Percentiles rank a stretch among this genome's conserved stretches.
Evolutionary conservation across 371 early-diverging fungal species (phyloP).

Genomic region (Syncephalastrum sp.): DNA sequence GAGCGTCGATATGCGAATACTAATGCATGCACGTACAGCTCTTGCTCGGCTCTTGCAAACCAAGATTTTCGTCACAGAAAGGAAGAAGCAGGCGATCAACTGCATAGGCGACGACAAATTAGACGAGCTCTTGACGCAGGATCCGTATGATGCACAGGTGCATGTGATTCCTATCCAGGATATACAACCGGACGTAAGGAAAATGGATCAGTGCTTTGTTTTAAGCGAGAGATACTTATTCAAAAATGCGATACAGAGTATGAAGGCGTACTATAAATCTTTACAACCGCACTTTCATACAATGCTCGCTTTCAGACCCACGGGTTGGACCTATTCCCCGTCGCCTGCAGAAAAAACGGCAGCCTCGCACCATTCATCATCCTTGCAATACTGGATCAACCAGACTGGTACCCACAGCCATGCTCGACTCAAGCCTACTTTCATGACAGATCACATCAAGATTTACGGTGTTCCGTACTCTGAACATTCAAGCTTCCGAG

Average conservation of each 20-base stretch:
- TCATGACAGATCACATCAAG: constrained; percentile 28
- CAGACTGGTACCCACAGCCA: no score
- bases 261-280: constrained; percentile 34
- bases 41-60: constrained; percentile 69
- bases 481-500: constrained; percentile 89
- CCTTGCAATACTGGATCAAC: no score
- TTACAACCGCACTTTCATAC: constrained; percentile 25
- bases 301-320: constrained; percentile 67
- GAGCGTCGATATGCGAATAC: background rate
- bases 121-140: constrained; percentile 53
- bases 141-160: constrained; percentile 72
- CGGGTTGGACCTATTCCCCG: constrained; percentile 78
- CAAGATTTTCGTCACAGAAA: constrained; percentile 67
- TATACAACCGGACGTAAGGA: constrained; percentile 46
- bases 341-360: constrained; percentile 13
- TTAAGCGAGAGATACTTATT: background rate
- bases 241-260: constrained; percentile 14
- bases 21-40: constrained; percentile 26
- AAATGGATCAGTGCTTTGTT: background rate
- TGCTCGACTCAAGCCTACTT: no score
- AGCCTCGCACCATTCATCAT: no score
- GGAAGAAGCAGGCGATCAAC: constrained; percentile 64
- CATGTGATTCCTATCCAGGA: constrained; percentile 75
- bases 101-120: constrained; percentile 72
- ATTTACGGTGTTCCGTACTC: constrained; percentile 84